A percentile compares a stretch with the other conserved stretches of the same genome.
These are phyloP conservation scores for Reutealis trisperma DNA, from an alignment of 345 rosid species.

Conservation along the genomic window DNA sequence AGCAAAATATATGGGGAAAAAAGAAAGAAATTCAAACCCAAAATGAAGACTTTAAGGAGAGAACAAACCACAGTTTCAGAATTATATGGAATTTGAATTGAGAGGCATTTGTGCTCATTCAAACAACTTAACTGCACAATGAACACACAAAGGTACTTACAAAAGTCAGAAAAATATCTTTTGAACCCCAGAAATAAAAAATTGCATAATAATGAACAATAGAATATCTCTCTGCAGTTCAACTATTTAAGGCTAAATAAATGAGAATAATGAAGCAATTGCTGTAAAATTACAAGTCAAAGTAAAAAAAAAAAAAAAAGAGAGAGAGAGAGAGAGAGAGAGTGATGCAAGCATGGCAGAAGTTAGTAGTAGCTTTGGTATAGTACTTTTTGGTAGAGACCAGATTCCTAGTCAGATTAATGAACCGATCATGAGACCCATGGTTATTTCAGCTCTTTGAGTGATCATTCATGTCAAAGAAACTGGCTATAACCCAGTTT, in stretches of 20 bases:
- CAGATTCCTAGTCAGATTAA: constrained; percentile 1
- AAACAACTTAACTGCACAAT: constrained; percentile 60
- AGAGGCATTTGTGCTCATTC: constrained; percentile 67
- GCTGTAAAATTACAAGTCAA: background rate
- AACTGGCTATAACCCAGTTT: background rate
- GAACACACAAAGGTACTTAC: constrained; percentile 11
- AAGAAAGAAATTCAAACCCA: constrained; percentile 11
- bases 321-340: no score
- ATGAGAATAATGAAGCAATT: background rate
- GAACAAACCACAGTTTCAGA: constrained; percentile 60
- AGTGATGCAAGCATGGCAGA: background rate
- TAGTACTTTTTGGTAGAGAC: no score
- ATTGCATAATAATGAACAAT: constrained; percentile 8
- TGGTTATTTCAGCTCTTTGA: constrained; percentile 7
- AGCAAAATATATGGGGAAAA: background rate
- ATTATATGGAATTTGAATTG: constrained; percentile 64
- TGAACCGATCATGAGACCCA: background rate
- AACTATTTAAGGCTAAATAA: background rate
- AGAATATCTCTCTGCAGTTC: background rate
- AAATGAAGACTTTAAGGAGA: constrained; percentile 19
- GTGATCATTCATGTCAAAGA: background rate
- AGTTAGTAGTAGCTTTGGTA: background rate
- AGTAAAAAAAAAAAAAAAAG: background rate
- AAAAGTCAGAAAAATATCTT: background rate
- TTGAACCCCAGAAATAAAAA: background rate